Evolutionary conservation across 495 filamentous ascomycete genomes (phyloP), one percentile per base, ranked within the genome.

Genomic region (Corynascus novoguineensis): DNA sequence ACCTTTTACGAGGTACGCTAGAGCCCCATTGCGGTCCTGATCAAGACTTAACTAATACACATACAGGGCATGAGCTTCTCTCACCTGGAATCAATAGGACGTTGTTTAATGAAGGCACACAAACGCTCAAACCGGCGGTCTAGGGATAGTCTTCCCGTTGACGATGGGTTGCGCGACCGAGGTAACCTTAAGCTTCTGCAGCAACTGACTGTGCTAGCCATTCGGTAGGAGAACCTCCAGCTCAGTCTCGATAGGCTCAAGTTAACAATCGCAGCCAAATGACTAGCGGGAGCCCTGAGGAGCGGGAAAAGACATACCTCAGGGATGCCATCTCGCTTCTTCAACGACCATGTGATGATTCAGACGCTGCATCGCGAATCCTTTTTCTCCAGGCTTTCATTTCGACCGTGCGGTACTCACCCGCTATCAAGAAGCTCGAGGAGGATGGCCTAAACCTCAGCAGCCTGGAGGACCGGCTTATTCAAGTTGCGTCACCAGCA

Each of bases 1-100:
- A 78, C 74, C 3, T 75, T 77, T 55, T 79, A 80, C 53, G 71
- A 76, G 45, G 78, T 77, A 68, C 17, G 46, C 7, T 3, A 6
- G 12, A 22, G 4, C 15, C n/a, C 15, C 6, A 8, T 6, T 17
- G 3, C 29, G 25, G 14, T 8, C 9, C 17, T 28, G 34, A 41
- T 14, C 15, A 1, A 5, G 1, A n/a, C 28, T 67, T 21, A 53
- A 57, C 56, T 17, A n/a, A 34, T 1, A n/a, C n/a, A n/a, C n/a
- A n/a, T 5, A 11, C 31, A 68, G 63, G 62, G 50, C 10, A 71
- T 71, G 68, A 55, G 40, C 8, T 69, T 69, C 49, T 54, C 50
- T 0, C 53, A 71, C 10, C n/a, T 71, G 34, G 61, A 62, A 5
- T 49, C 48, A 10, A 56, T 67, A 38, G 68, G 64, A 17, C 53